Base-by-base conservation (phyloP, 768 basidiomycete species). In the Hygrocybe coccinea region DNA sequence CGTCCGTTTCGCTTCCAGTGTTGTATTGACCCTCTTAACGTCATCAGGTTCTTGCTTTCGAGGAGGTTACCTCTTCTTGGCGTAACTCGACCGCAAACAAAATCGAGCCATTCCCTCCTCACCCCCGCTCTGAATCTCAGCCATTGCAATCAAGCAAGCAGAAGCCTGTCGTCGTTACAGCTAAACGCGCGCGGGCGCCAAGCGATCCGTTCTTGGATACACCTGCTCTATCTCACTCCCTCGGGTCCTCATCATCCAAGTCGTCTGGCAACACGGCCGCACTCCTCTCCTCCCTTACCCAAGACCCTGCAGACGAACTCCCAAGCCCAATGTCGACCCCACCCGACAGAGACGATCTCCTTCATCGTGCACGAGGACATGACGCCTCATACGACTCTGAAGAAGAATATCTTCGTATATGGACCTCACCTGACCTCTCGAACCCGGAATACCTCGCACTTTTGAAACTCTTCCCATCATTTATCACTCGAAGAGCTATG, bases 151-250 rank as follows among this genome's bases (percentile, higher is more conserved):
- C 73, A 64, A 61, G 71, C 63, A 54, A 51, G 37, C 66, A 73
- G 63, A 76, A 76, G 58, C 65, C 73, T 11, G 67, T 72, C 52
- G 68, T 77, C 52, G 69, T 78, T 44, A 74, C 77, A 52, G 75
- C 78, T 43, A 87, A 84, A 65, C 86, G 87, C 62, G 76, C 82
- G 9, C 79, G 87, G 62, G 87, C 87, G 52, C 82, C 89, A 5
- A 87, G 85, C 60, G 88, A 89, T 67, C 88, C 89, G 55, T 91
- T 91, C 69, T 70, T 87, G 58, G 89, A 91, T 62, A 84, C 86
- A 44, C 85, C 86, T 7, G 65, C 77, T 15, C 71, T 78, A 50
- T 83, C 86, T 48, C 77, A 74, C 60, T 80, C 83, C 17, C 68
- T 75, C 24, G 79, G 79, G 50, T 78, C 82, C 43, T 73, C 81